Evolutionary conservation across 2,329 filamentous ascomycete genomes (phyloP).

Genomic region (Aspergillus arachidicola): DNA sequence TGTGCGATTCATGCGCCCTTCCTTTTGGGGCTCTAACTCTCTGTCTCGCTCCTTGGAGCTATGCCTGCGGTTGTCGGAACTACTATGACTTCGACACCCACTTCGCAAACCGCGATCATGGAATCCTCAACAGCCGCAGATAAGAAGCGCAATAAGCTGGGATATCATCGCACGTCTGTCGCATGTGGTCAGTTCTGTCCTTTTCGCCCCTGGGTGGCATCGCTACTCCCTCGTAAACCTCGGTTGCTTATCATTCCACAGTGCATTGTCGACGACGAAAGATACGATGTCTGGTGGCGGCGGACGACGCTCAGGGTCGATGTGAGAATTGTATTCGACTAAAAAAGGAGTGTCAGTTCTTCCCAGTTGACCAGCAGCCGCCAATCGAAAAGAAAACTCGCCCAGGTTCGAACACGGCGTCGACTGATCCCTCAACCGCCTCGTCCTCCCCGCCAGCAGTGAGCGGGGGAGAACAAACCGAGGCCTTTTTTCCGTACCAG

Average conservation of each 20-base stretch:
- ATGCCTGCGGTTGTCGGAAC: slow-evolving; percentile 42
- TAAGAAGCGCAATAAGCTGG: slow-evolving; percentile 85
- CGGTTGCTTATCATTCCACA: slow-evolving; percentile 43
- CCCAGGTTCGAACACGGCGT: slow-evolving; percentile 45
- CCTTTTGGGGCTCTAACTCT: slow-evolving; percentile 20
- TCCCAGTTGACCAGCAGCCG: slow-evolving; percentile 78
- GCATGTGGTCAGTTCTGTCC: slow-evolving; percentile 77
- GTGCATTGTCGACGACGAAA: slow-evolving; percentile 91
- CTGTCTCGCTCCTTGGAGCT: slow-evolving; percentile 32
- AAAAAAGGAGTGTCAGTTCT: slow-evolving; percentile 93
- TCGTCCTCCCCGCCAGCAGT: slow-evolving; percentile 50
- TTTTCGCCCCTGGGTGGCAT: neutral
- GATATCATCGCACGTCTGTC: slow-evolving; percentile 92
- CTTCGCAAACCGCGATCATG: slow-evolving; percentile 38
- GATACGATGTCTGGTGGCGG: slow-evolving; percentile 82
- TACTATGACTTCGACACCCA: slow-evolving; percentile 34
- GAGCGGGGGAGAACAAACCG: slow-evolving; percentile 35
- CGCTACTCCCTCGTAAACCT: neutral
- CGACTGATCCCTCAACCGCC: slow-evolving; percentile 50
- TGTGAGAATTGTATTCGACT: slow-evolving; percentile 92
- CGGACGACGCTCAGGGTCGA: slow-evolving; percentile 71
- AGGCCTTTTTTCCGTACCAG: slow-evolving; percentile 41
- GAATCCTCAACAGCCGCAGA: slow-evolving; percentile 52
- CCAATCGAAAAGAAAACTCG: slow-evolving; percentile 53
- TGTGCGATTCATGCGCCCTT: slow-evolving; percentile 30